Evolutionary conservation across 2,329 filamentous ascomycete genomes (phyloP), one percentile per base, ranked within the genome.

Genomic region (Aureobasidium mangrovei): DNA sequence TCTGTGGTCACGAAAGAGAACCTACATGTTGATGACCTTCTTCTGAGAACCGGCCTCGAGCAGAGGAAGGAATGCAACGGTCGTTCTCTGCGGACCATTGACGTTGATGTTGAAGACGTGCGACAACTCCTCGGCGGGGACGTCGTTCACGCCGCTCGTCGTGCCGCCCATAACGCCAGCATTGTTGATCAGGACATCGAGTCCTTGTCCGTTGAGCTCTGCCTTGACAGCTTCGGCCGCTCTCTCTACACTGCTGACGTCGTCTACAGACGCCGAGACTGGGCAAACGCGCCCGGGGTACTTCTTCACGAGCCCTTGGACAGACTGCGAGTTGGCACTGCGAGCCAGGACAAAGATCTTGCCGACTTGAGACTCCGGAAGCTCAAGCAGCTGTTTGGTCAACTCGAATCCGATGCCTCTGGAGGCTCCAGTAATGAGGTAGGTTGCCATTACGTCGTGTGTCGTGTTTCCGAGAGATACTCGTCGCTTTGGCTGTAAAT

Each of bases 131-230:
- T 45, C 49, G 8, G n/a, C 6, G 2, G 44, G 40, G 32, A 53
- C 45, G 9, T 33, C 52, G 7, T 60, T 52, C 10, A 58, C 54
- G 5, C 53, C 56, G 2, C 53, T 54, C 6, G 45, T 26, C 31
- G 55, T 45, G 10, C 45, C 45, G n/a, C 53, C 38, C 54, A 61
- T 57, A 27, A 67, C 57, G 0, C 72, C 74, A 0, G 71, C 73
- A 61, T 75, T 75, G 60, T 76, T 75, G 54, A 75, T 66, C 29
- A 77, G 56, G 6, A 76, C 69, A 58, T 77, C 75, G 0, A 77
- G 63, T 0, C 72, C 73, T 8, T 66, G 67, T 3, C 65, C 72
- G 12, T 60, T 58, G 1, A 75, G 59, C 2, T 60, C 60, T 4
- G 51, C 42, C 29, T 72, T 67, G 3, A 74, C 67, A 10, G 61